Base-by-base conservation (phyloP, 306 rosid genomes). In the Gastrolobium villosum region DNA sequence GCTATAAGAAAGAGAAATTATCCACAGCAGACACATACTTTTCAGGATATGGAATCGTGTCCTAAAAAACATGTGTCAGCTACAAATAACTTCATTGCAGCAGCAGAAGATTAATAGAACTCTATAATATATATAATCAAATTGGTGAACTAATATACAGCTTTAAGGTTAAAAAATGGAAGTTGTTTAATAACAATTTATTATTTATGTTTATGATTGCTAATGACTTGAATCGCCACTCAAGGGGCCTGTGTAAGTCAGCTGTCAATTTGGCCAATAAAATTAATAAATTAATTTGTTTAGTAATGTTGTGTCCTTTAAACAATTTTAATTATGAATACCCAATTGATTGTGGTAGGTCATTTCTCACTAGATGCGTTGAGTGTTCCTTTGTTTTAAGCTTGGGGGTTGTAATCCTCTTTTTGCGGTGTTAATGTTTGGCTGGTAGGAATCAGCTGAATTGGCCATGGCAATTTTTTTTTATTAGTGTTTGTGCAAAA, bases 101-200 rank as follows among this genome's bases (percentile, higher is more conserved):
- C 26, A 20, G 1, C 26, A 20, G 26, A 20, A 20, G 1, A 20
- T 20, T 20, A 20, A 20, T 20, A 20, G 26, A 20, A 20, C 26
- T 20, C 26, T 20, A 20, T 20, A 20, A 20, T 20, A 20, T 20
- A 20, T 20, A 20, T 20, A 20, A 61, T 37, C 20, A 74, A 45
- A 2, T 57, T 39, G 55, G 20, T 32, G 40, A 57, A 28, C 13
- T 30, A 67, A 28, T 48, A 28, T 48, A 53, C 36, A 65, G 11
- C 65, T 68, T 68, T 74, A 28, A 10, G 32, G 37, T 67, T 74
- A 59, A 81, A 75, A 59, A 81, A 46, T 56, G 32, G 26, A 43
- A 74, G 54, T 35, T 13, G 79, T 11, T 79, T 49, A 71, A 70
- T 30, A 30, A 57, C 50, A 15, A 5, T 53, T 40, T 65, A 49